A percentile compares a stretch with the other conserved stretches of the same genome.
Conservation (phyloP, 495 filamentous ascomycete species). For the Annulohypoxylon maeteangense region DNA sequence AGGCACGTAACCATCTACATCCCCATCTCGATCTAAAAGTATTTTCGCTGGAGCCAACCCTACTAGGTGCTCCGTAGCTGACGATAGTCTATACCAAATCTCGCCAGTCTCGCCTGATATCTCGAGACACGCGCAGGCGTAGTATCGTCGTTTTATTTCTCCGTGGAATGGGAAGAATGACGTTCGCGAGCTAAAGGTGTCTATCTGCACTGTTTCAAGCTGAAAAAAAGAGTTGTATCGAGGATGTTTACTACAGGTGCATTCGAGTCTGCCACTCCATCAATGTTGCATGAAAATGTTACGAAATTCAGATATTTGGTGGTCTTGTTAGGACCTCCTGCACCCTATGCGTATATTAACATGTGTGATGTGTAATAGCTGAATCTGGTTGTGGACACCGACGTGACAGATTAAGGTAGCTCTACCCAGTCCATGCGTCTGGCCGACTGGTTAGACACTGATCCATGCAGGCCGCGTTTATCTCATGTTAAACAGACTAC, state of each 20-base stretch:
- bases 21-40: slow-evolving; percentile 32
- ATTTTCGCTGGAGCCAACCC: not conserved
- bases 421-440: slow-evolving; percentile 21
- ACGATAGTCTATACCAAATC: slow-evolving; percentile 17
- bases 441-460: slow-evolving; percentile 20
- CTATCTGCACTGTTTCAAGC: not conserved
- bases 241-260: not conserved
- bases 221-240: slow-evolving; percentile 6
- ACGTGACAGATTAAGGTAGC: slow-evolving; percentile 16
- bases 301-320: slow-evolving; percentile 4
- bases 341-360: slow-evolving; percentile 8
- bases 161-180: not conserved
- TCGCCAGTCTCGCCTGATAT: slow-evolving; percentile 34
- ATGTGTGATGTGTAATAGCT: slow-evolving; percentile 26
- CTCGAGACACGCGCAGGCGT: slow-evolving; percentile 18
- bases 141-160: slow-evolving; percentile 1
- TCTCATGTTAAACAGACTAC: slow-evolving; percentile 33
- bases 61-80: slow-evolving; percentile 24
- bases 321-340: not conserved
- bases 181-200: not conserved
- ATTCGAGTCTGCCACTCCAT: slow-evolving; percentile 31
- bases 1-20: not conserved
- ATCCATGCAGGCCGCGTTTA: slow-evolving; percentile 32
- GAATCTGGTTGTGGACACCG: slow-evolving; percentile 36
- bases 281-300: slow-evolving; percentile 8